Percentiles rank a stretch among this genome's conserved stretches.
Conservation (phyloP, 2,329 filamentous ascomycete genomes). For the Hymenoscyphus salicellus region DNA sequence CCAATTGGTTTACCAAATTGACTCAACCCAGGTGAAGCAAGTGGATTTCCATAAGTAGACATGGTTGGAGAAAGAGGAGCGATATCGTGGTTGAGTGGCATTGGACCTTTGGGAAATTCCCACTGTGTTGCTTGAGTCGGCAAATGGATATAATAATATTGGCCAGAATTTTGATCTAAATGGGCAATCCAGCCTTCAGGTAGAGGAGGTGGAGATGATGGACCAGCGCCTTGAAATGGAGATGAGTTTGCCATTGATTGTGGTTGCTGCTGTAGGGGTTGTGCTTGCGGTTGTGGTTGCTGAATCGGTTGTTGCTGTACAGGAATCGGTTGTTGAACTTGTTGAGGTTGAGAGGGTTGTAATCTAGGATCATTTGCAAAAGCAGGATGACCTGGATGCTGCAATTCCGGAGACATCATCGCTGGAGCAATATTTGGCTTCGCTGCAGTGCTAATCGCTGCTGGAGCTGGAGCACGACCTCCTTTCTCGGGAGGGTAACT, state of each 20-base stretch:
- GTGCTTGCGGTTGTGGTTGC: constrained; percentile 7
- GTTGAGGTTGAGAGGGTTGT: constrained; percentile 35
- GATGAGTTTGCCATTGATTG: constrained; percentile 38
- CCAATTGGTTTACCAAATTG: constrained; percentile 60
- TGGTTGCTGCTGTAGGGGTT: constrained; percentile 33
- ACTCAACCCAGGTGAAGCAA: constrained; percentile 62
- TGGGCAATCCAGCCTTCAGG: constrained; percentile 99
- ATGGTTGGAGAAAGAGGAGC: constrained; percentile 75
- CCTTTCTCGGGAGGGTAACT: constrained; percentile 75
- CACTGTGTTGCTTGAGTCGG: constrained; percentile 95
- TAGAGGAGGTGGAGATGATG: constrained; percentile 83
- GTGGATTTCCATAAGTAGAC: constrained; percentile 71
- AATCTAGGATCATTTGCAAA: constrained; percentile 79
- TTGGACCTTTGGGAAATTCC: constrained; percentile 97
- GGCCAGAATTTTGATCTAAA: constrained; percentile 88
- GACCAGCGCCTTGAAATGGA: constrained; percentile 51
- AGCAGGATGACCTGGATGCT: constrained; percentile 73
- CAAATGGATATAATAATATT: constrained; percentile 98
- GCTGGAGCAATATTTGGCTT: constrained; percentile 39
- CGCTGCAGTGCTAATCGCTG: constrained; percentile 30
- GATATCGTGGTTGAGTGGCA: constrained; percentile 78
- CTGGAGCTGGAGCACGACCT: constrained; percentile 27
- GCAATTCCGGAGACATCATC: constrained; percentile 37
- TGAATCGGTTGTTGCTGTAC: constrained; percentile 27
- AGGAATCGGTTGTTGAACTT: constrained; percentile 26